Evolutionary conservation across 179 eudicot genomes (phyloP).

Genomic region (Pouteria campechiana): DNA sequence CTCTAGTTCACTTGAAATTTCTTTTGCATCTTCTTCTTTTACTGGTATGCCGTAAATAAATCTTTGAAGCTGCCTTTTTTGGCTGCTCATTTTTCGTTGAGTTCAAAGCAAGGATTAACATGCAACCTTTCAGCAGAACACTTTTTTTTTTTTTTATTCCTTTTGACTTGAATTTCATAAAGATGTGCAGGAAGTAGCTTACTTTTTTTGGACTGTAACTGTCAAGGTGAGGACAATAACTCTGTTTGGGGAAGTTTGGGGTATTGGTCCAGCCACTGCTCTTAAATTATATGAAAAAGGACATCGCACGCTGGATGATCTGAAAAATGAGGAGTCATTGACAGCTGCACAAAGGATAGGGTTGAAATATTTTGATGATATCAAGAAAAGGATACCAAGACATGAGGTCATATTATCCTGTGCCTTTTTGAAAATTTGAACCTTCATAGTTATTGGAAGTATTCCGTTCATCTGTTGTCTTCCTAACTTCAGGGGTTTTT

Average conservation of each 20-base stretch:
- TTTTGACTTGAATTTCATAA: neutral
- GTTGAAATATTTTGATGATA: constrained; percentile 85
- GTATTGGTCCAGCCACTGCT: constrained; percentile 94
- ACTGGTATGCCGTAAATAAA: no score
- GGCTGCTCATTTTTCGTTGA: no score
- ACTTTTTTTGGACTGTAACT: no score
- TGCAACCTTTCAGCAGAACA: no score
- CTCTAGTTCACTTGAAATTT: no score
- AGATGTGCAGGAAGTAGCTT: neutral
- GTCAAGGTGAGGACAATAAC: constrained; percentile 62
- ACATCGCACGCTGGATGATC: constrained; percentile 66
- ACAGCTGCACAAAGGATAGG: constrained; percentile 70
- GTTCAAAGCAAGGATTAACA: no score
- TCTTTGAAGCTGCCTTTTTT: no score
- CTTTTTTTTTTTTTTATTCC: neutral
- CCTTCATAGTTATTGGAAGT: neutral
- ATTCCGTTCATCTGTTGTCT: neutral
- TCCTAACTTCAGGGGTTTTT: no score
- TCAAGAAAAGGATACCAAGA: constrained; percentile 86
- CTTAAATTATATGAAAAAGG: constrained; percentile 87
- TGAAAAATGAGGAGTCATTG: constrained; percentile 54
- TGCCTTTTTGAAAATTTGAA: constrained; percentile 3
- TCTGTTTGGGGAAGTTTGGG: constrained; percentile 95
- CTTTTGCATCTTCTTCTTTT: no score
- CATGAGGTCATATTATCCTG: constrained; percentile 47